Percentiles rank a stretch among this genome's conserved stretches.
phyloP scores from a whole-genome alignment of 768 basidiomycete genomes.

The Tricholoma matsutake region DNA sequence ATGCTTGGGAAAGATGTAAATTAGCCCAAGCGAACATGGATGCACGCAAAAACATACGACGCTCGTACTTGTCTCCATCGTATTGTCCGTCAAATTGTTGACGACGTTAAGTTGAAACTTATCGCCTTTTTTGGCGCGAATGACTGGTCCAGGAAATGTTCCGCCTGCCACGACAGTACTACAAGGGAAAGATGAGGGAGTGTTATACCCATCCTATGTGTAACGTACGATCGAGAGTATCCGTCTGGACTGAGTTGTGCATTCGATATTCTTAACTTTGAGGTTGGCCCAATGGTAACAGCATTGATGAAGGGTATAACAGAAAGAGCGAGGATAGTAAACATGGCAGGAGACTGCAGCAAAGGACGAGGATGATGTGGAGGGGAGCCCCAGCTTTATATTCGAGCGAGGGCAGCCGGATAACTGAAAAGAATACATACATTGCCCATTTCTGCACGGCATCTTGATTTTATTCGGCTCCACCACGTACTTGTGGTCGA shows the following conservation, averaged over 20 bases:
- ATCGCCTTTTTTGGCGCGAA: constrained; percentile 25
- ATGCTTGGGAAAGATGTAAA: constrained; percentile 15
- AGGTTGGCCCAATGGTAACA: constrained; percentile 20
- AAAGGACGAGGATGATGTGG: no score
- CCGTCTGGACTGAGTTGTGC: constrained; percentile 45
- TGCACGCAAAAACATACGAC: constrained; percentile 11
- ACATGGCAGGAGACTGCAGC: constrained; percentile 26
- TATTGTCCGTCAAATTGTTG: constrained; percentile 14
- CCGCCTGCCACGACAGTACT: constrained; percentile 23
- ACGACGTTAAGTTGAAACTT: constrained; percentile 21
- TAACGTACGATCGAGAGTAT: constrained; percentile 22
- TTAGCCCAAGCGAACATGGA: neutral
- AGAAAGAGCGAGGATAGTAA: constrained; percentile 10
- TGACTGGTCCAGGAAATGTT: constrained; percentile 27
- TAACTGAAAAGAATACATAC: no score
- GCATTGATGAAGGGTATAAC: constrained; percentile 5
- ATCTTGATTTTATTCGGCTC: no score
- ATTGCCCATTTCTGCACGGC: no score
- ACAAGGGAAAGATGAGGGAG: neutral
- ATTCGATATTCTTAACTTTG: constrained; percentile 37
- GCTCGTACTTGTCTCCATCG: constrained; percentile 18
- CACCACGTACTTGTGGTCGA: no score
- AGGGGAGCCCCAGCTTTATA: no score
- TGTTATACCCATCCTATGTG: neutral
- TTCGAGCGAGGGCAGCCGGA: no score